Evolutionary conservation across 208 protist species (phyloP), one percentile per base, ranked within the genome.

Genomic region (Balamuthia mandrillaris): DNA sequence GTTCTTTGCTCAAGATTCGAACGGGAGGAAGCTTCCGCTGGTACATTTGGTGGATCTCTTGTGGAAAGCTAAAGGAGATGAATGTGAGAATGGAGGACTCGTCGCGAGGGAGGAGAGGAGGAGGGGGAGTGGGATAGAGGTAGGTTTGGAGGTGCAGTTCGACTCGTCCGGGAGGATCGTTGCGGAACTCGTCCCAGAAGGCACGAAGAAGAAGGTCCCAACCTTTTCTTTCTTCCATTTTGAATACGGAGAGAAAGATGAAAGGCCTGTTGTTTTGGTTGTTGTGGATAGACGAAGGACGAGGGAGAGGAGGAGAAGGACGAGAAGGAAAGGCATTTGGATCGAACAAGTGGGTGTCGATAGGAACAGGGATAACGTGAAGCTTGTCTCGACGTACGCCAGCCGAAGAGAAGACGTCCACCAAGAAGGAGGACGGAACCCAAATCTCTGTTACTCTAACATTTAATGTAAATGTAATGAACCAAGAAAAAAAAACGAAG

Each of bases 181-280:
- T 1, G 31, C 41, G 68, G 54, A 88, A 88, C 72, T 88, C 85
- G 27, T 1, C 4, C 2, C 72, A 37, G 58, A 78, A 88, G 51
- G 72, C 85, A 3, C 77, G 60, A 49, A 90, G 21, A 2, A 90
- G 72, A 21, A 90, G 1, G 18, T 82, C 47, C 82, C 84, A 90
- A 16, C 82, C 86, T 49, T 90, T 90, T 31, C 88, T 52, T 5
- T 68, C 7, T 65, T 90, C 88, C 88, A 74, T 87, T 54, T 90
- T 90, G 88, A 88, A 88, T 18, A 90, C 88, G 41, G 42, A 72
- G 31, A 90, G 68, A 41, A 90, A 90, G 54, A 68, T 86, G 83
- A 85, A 85, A 27, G 12, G 33, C 14, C 60, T 61, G 60, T 33
- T 83, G 58, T 83, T 83, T 37, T n/a, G 51, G 24, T 68, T 7